Evolutionary conservation across 495 filamentous ascomycete species (phyloP).

Genomic region (Lophiostoma macrostomum): DNA sequence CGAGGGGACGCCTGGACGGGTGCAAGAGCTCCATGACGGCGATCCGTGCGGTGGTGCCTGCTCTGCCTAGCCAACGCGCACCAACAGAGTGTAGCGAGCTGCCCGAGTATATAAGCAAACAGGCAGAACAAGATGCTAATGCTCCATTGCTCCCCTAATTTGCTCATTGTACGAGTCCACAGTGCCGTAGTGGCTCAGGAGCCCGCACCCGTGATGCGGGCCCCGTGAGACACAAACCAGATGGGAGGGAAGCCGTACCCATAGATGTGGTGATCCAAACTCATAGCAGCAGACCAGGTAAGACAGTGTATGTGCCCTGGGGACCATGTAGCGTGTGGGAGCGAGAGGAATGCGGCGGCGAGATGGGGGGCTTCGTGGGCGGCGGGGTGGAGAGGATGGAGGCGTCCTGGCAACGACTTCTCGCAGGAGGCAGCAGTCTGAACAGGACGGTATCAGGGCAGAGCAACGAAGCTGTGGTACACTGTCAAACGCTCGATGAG

Average conservation of each 20-base stretch:
- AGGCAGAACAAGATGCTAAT: slow-evolving; percentile 2
- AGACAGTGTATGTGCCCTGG: slow-evolving; percentile 14
- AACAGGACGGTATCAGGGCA: slow-evolving; percentile 6
- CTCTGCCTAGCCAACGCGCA: slow-evolving; percentile 15
- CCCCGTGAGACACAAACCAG: slow-evolving; percentile 4
- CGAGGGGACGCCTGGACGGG: slow-evolving; percentile 4
- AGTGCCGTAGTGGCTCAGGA: too few relatives aligned
- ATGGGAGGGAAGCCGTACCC: slow-evolving; percentile 31
- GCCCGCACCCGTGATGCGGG: too few relatives aligned
- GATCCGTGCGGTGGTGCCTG: slow-evolving; percentile 29
- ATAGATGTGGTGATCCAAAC: slow-evolving; percentile 38
- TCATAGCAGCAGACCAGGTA: slow-evolving; percentile 34
- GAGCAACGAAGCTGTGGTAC: slow-evolving; percentile 28
- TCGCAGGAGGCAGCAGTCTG: slow-evolving; percentile 1
- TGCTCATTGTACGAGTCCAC: slow-evolving; percentile 8
- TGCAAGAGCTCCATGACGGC: background rate
- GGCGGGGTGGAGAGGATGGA: background rate
- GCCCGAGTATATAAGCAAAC: background rate
- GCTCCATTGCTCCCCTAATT: background rate
- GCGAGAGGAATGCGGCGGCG: background rate
- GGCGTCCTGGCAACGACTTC: slow-evolving; percentile 16
- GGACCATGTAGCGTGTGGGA: slow-evolving; percentile 19
- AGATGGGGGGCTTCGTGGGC: background rate
- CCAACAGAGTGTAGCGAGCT: background rate
- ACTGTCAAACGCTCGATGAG: slow-evolving; percentile 22